Conservation (phyloP, 192 early-diverging fungal genomes). For the Pecoramyces ruminantium region DNA sequence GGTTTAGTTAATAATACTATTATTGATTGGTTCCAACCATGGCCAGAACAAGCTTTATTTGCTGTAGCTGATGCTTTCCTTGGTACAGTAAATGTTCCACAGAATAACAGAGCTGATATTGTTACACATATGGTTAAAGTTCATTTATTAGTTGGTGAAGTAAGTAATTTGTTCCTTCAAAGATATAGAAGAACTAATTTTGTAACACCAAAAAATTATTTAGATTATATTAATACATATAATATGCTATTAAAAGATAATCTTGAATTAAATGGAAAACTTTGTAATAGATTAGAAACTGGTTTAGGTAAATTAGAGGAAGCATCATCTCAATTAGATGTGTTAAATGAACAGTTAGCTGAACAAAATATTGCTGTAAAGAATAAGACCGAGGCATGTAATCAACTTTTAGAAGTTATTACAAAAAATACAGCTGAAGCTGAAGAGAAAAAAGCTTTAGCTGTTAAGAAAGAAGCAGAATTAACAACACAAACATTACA, state of each 20-base stretch:
- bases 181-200: constrained; percentile 40
- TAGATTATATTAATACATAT: constrained; percentile 42
- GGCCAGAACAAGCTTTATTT: constrained; percentile 42
- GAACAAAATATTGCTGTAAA: constrained; percentile 43
- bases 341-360: constrained; percentile 33
- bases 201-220: constrained; percentile 42
- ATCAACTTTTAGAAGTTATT: constrained; percentile 42
- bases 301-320: constrained; percentile 39
- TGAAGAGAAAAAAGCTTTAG: constrained; percentile 40
- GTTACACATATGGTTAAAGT: constrained; percentile 42
- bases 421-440: constrained; percentile 35
- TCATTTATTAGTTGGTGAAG: constrained; percentile 29
- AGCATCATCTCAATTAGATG: constrained; percentile 35
- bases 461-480: constrained; percentile 33
- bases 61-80: constrained; percentile 40
- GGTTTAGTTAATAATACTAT: constrained; percentile 47
- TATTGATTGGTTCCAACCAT: constrained; percentile 45
- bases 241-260: constrained; percentile 35
- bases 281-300: constrained; percentile 30
- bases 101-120: constrained; percentile 20
- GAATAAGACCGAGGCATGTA: constrained; percentile 44
- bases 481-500: constrained; percentile 31
- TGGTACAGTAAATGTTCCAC: constrained; percentile 20
- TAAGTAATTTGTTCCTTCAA: constrained; percentile 30
- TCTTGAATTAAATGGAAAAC: constrained; percentile 26